Percentiles rank a stretch among this genome's conserved stretches.
Evolutionary conservation across 2,329 filamentous ascomycete species (phyloP).

Genomic region (Penicillium sclerotigenum): DNA sequence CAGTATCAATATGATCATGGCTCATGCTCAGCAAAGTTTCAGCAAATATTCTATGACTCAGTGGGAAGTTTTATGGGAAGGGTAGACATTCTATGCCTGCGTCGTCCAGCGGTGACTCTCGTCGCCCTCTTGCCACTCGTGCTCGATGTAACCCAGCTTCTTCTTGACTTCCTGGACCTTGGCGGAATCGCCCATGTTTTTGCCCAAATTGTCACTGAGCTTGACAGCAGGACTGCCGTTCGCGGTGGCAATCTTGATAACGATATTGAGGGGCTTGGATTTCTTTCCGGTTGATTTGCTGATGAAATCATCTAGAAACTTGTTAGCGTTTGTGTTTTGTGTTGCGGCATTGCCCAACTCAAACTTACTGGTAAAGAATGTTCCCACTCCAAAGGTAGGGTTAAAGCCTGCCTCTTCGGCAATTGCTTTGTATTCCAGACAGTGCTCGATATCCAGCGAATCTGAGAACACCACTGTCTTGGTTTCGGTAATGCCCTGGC

Average conservation of each 20-base stretch:
- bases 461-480: conserved; percentile 96
- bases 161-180: conserved; percentile 81
- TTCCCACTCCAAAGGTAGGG: conserved; percentile 90
- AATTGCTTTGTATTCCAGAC: conserved; percentile 82
- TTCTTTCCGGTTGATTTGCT: conserved; percentile 71
- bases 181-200: conserved; percentile 85
- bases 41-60: not conserved
- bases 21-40: not conserved
- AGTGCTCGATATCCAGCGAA: conserved; percentile 85
- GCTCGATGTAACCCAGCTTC: conserved; percentile 80
- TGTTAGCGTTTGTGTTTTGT: conserved; percentile 1
- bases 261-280: conserved; percentile 90
- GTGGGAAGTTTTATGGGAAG: not conserved
- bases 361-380: conserved; percentile 75
- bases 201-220: conserved; percentile 85
- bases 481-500: conserved; percentile 68
- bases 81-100: conserved; percentile 5
- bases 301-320: conserved; percentile 69
- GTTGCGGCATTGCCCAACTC: not conserved
- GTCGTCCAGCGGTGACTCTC: conserved; percentile 77
- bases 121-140: conserved; percentile 76
- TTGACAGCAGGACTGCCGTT: conserved; percentile 81
- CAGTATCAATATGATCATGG: not conserved
- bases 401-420: conserved; percentile 78
- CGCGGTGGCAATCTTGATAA: conserved; percentile 92